Evolutionary conservation across 345 rosid species (phyloP), one percentile per base, ranked within the genome.

Genomic region (Brassica napus): DNA sequence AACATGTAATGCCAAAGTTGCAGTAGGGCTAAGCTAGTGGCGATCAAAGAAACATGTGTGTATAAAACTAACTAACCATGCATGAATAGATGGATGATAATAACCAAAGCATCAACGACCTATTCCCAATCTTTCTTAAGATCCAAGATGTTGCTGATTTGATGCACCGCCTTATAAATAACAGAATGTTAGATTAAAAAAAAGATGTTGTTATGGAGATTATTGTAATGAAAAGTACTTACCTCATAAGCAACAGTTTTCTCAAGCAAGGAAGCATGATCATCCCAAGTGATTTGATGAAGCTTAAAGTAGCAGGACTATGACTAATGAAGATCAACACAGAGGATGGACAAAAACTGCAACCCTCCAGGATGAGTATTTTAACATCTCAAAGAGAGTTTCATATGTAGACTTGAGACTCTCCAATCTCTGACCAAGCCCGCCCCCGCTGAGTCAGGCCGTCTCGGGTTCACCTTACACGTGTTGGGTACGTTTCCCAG

Each of bases 241-340:
- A 72, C 78, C 88, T 95, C 98, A 14, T 90, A 88, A 32, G 96
- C 95, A 63, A 95, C 95, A 77, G 90, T 91, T 84, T 93, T 95
- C 83, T 95, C 99, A 66, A 95, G 87, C 83, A 94, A 84, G 52
- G 94, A 91, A 82, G 97, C 93, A 81, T 97, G 91, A 82, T 94
- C 92, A 71, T 90, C 85, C 98, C 96, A 94, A 10, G 99, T 94
- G 71, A 93, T 89, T 52, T 91, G 98, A 77, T 86, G 96, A 83
- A 95, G 98, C 93, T 91, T 81, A 93, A 84, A 35, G 91, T 82
- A 47, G 97, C 96, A 82, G 97, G 96, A 81, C 92, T 78, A 90
- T 78, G 0, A 85, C 47, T 39, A 10, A 42, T 10, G 85, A 54
- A 93, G 88, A 86, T 95, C 96, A 54, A 96, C 93, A 21, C 96